Evolutionary conservation across 2,329 filamentous ascomycete genomes (phyloP), one percentile per base, ranked within the genome.

Genomic region (Sclerotinia sclerotiorum): DNA sequence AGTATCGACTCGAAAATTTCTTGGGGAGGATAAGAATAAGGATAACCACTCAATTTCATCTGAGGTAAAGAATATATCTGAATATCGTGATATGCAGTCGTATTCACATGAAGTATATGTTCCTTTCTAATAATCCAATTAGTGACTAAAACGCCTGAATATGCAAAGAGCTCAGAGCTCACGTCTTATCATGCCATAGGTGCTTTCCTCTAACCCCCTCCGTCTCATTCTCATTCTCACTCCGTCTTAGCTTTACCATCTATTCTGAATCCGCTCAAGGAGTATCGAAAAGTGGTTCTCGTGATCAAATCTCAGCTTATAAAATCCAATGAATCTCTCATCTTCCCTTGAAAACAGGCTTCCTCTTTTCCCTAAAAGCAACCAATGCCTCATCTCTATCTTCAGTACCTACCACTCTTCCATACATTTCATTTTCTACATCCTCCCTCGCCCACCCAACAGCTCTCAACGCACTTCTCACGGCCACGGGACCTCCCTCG

Each of bases 351-450:
- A 90, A 92, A n/a, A 82, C 82, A 21, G 89, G 88, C 79, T 85
- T 88, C 75, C 89, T 85, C 84, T 91, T 92, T 82, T 92, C 89
- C 65, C 82, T 84, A 81, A 99, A 99, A 0, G 95, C 95, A 78
- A 81, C 86, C 71, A 99, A 82, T 48, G 95, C 95, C 84, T 98
- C 95, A 75, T 93, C 83, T 69, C 94, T 85, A 82, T 99, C 95
- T 77, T 94, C 89, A 0, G 93, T 97, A 70, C 84, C 85, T 21
- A 97, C 85, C 5, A 98, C 92, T 35, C 89, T 83, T 76, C 93
- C 87, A 79, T 98, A 98, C 81, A 94, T 93, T 74, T 86, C 84
- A 79, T 93, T 94, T 82, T 97, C 95, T n/a, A 89, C 86, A 76
- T 87, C 86, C 80, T 95, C 91, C 5, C 85, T 81, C 78, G 93